A percentile compares a stretch with the other conserved stretches of the same genome.
Evolutionary conservation across 805 yeast genomes (phyloP).

Genomic region (Candida wancherniae): DNA sequence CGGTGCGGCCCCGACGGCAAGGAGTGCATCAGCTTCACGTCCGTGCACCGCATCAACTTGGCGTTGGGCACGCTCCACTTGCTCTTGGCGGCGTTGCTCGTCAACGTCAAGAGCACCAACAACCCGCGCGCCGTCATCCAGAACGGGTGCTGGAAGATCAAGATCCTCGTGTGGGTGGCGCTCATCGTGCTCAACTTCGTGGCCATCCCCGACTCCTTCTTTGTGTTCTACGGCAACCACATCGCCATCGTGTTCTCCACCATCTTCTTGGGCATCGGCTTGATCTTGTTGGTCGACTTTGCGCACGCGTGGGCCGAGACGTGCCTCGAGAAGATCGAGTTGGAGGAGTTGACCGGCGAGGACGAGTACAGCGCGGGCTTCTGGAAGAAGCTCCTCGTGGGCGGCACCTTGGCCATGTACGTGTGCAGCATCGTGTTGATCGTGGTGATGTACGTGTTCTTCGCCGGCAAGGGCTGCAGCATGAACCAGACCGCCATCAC

Average conservation of each 20-base stretch:
- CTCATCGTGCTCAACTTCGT: slow-evolving; percentile 62
- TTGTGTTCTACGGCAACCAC: slow-evolving; percentile 86
- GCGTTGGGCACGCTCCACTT: slow-evolving; percentile 81
- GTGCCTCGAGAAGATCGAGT: slow-evolving; percentile 85
- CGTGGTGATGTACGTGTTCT: slow-evolving; percentile 72
- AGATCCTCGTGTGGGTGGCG: slow-evolving; percentile 55
- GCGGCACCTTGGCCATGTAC: slow-evolving; percentile 88
- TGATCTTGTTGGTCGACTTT: slow-evolving; percentile 86
- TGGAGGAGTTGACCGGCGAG: slow-evolving; percentile 53
- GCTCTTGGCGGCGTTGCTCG: slow-evolving; percentile 57
- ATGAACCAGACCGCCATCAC: slow-evolving; percentile 88
- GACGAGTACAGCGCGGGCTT: slow-evolving; percentile 46
- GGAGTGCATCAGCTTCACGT: slow-evolving; percentile 82
- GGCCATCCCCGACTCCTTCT: slow-evolving; percentile 77
- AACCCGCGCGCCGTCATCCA: slow-evolving; percentile 80
- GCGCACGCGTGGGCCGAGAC: slow-evolving; percentile 99
- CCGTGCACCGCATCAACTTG: slow-evolving; percentile 88
- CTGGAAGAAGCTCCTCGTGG: slow-evolving; percentile 78
- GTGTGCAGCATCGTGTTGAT: slow-evolving; percentile 67
- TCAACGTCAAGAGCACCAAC: slow-evolving; percentile 71
- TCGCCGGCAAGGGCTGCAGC: slow-evolving; percentile 75
- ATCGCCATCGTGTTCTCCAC: slow-evolving; percentile 82
- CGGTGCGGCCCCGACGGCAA: slow-evolving; percentile 70
- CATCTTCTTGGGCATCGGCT: slow-evolving; percentile 81
- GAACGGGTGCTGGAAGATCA: slow-evolving; percentile 88